These are phyloP conservation scores for Sporothrix mexicana DNA, from an alignment of 2,329 filamentous ascomycete species.

Conservation along the genomic window DNA sequence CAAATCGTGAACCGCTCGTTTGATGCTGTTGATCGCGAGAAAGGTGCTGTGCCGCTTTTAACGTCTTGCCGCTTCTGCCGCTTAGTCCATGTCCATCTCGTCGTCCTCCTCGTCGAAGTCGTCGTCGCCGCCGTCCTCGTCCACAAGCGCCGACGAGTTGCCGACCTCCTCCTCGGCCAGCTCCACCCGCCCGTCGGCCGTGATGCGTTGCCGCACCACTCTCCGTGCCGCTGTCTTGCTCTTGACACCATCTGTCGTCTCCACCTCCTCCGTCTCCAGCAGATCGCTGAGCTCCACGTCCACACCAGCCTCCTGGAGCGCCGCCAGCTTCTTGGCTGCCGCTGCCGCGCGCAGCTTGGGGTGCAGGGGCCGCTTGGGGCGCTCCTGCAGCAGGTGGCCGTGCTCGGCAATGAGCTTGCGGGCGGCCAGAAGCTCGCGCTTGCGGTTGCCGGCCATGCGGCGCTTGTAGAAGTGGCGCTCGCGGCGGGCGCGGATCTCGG, in stretches of 20 bases:
- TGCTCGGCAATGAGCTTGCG: slow-evolving; percentile 90
- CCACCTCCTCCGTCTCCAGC: slow-evolving; percentile 39
- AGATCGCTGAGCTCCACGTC: slow-evolving; percentile 61
- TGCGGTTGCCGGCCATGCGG: slow-evolving; percentile 89
- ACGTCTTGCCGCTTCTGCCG: neutral
- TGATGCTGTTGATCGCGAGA: neutral
- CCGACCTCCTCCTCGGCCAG: slow-evolving; percentile 42
- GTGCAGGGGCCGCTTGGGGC: slow-evolving; percentile 45
- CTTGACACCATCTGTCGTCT: slow-evolving; percentile 42
- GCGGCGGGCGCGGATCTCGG: slow-evolving; percentile 80
- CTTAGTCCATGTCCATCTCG: slow-evolving; percentile 36
- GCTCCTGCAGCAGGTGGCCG: slow-evolving; percentile 84
- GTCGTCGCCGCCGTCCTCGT: slow-evolving; percentile 39
- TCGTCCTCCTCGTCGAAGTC: slow-evolving; percentile 38
- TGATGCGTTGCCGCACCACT: slow-evolving; percentile 47
- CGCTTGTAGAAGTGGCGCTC: slow-evolving; percentile 94
- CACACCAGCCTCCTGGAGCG: slow-evolving; percentile 49
- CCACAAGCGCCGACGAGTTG: slow-evolving; percentile 32
- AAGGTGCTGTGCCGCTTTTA: neutral
- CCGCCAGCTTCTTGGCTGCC: slow-evolving; percentile 42
- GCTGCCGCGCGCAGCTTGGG: slow-evolving; percentile 56
- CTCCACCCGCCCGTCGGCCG: slow-evolving; percentile 49
- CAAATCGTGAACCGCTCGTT: slow-evolving; percentile 16
- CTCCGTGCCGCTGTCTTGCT: slow-evolving; percentile 44
- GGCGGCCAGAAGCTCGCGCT: slow-evolving; percentile 77